These are phyloP conservation scores for Flaveria bidentis DNA, from an alignment of 129 eudicot genomes.

Conservation along the genomic window DNA sequence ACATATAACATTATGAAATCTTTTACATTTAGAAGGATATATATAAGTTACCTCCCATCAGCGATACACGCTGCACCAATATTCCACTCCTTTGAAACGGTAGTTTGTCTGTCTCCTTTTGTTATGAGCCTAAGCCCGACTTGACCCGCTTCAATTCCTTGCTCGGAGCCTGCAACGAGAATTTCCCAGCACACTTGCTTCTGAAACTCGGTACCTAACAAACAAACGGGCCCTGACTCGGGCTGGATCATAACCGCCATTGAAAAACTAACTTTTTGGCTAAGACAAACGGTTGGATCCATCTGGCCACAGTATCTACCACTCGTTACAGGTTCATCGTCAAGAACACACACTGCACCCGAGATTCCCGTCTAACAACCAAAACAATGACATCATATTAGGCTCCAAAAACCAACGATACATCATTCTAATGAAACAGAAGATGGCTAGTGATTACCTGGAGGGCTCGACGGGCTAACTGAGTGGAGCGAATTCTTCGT, in stretches of 20 bases:
- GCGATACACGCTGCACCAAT: conserved; percentile 90
- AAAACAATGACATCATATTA: conserved; percentile 2
- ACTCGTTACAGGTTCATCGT: conserved; percentile 91
- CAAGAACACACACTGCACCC: conserved; percentile 96
- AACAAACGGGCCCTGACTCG: conserved; percentile 96
- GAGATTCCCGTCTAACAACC: conserved; percentile 72
- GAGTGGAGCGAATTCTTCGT: conserved; percentile 78
- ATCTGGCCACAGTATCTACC: conserved; percentile 89
- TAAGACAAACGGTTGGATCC: conserved; percentile 70
- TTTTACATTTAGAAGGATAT: not conserved
- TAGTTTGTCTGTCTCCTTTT: conserved; percentile 85
- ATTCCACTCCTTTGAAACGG: conserved; percentile 91
- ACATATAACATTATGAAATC: not conserved
- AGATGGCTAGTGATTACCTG: conserved; percentile 45
- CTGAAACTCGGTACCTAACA: conserved; percentile 88
- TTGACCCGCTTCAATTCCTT: conserved; percentile 99
- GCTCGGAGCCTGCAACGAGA: conserved; percentile 96
- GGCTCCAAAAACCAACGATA: not conserved
- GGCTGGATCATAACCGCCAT: conserved; percentile 90
- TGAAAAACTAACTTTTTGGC: conserved; percentile 84
- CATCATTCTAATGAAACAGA: not conserved
- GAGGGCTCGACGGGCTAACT: conserved; percentile 81
- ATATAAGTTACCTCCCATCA: conserved; percentile 78
- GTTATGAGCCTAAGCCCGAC: conserved; percentile 88
- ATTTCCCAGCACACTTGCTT: conserved; percentile 90